Percentiles rank a stretch among this genome's conserved stretches.
Evolutionary conservation across 2,329 filamentous ascomycete genomes (phyloP).

Genomic region (Talaromyces atroroseus): DNA sequence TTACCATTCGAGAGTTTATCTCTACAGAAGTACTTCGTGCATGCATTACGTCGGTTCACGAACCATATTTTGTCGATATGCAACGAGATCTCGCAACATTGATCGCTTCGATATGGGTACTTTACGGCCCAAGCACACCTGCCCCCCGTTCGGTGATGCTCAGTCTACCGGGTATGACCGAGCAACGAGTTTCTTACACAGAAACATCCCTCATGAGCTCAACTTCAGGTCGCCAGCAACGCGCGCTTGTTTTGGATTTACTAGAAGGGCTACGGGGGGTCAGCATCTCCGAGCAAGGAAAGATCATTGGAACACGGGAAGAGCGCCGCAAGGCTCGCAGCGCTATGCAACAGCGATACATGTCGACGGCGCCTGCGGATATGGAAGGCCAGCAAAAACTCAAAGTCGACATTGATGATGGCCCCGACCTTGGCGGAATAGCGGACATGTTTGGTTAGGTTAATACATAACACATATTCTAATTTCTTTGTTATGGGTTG

Average conservation of each 20-base stretch:
- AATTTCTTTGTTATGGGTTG: neutral
- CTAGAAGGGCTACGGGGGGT: constrained; percentile 83
- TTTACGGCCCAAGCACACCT: constrained; percentile 63
- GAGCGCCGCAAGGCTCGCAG: constrained; percentile 39
- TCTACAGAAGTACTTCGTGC: constrained; percentile 82
- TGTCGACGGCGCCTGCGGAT: constrained; percentile 32
- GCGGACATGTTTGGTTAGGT: constrained; percentile 51
- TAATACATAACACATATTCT: constrained; percentile 18
- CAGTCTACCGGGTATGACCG: constrained; percentile 69
- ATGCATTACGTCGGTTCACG: constrained; percentile 83
- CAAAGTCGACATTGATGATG: constrained; percentile 41
- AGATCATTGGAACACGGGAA: constrained; percentile 51
- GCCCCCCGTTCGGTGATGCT: constrained; percentile 73
- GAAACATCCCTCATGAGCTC: constrained; percentile 53
- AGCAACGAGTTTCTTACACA: constrained; percentile 60
- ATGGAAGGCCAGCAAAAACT: constrained; percentile 36
- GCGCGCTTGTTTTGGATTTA: constrained; percentile 75
- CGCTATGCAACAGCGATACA: constrained; percentile 39
- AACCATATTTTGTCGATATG: constrained; percentile 93
- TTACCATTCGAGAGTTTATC: constrained; percentile 81
- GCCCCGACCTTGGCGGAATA: constrained; percentile 48
- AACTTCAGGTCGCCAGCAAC: constrained; percentile 65
- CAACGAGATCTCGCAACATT: constrained; percentile 86
- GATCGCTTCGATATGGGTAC: constrained; percentile 76
- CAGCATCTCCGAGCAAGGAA: constrained; percentile 88